Evolutionary conservation across 1,139 yeast genomes (phyloP).

Genomic region (Spencermartinsiella ligniputridi): DNA sequence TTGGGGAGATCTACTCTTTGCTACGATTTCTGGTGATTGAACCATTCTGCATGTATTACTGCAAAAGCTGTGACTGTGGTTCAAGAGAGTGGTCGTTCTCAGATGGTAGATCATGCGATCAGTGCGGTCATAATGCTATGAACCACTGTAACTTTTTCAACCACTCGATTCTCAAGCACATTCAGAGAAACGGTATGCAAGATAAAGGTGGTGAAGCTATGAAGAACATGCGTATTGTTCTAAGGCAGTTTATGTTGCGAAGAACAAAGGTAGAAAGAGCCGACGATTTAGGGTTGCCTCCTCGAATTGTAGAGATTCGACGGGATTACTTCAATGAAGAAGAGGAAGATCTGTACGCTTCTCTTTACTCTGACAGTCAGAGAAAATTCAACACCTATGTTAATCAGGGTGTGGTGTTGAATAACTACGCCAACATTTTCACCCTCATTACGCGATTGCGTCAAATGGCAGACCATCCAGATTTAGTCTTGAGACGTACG

Average conservation of each 20-base stretch:
- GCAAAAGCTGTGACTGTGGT: constrained; percentile 84
- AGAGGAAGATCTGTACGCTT: constrained; percentile 85
- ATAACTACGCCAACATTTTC: constrained; percentile 94
- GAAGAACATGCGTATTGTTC: constrained; percentile 63
- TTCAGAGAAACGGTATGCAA: constrained; percentile 74
- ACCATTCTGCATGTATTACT: constrained; percentile 86
- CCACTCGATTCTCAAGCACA: constrained; percentile 89
- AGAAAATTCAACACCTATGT: constrained; percentile 82
- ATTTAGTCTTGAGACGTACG: constrained; percentile 74
- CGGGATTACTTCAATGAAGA: constrained; percentile 86
- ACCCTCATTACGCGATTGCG: constrained; percentile 95
- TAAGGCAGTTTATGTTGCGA: constrained; percentile 81
- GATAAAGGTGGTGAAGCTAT: constrained; percentile 81
- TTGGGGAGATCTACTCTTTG: constrained; percentile 92
- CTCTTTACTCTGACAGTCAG: constrained; percentile 80
- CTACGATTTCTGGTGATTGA: constrained; percentile 75
- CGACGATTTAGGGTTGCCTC: constrained; percentile 95
- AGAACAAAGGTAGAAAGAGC: constrained; percentile 95
- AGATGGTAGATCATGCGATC: constrained; percentile 77
- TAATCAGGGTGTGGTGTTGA: constrained; percentile 90
- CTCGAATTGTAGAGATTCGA: constrained; percentile 83
- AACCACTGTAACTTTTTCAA: constrained; percentile 92
- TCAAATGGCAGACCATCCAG: constrained; percentile 97
- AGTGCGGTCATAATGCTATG: constrained; percentile 90
- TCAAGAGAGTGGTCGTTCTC: constrained; percentile 79